phyloP scores from a whole-genome alignment of 148 eudicot species.

The Linanthus parryae region DNA sequence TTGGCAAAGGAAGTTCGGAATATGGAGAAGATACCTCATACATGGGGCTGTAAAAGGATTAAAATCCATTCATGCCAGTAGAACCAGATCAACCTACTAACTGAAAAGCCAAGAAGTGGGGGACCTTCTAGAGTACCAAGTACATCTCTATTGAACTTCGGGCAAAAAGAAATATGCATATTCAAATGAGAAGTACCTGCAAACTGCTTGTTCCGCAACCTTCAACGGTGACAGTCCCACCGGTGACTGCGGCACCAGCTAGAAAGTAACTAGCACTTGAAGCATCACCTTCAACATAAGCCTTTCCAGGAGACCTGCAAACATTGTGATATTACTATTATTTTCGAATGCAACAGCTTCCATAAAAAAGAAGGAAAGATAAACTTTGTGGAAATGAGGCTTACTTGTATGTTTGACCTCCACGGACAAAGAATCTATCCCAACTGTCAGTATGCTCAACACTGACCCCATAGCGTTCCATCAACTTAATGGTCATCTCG shows the following conservation, averaged over 20 bases:
- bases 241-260: conserved; percentile 95
- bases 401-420: conserved; percentile 88
- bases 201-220: conserved; percentile 93
- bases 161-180: neutral
- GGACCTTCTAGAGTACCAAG: neutral
- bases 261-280: conserved; percentile 95
- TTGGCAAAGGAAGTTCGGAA: too few relatives aligned
- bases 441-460: conserved; percentile 64
- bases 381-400: conserved; percentile 19
- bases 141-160: neutral
- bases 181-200: conserved; percentile 39
- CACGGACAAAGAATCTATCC: conserved; percentile 76
- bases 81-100: too few relatives aligned
- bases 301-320: conserved; percentile 82
- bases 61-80: too few relatives aligned
- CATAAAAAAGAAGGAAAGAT: conserved; percentile 6
- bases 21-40: too few relatives aligned
- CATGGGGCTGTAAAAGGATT: too few relatives aligned
- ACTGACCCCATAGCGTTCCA: conserved; percentile 82
- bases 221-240: conserved; percentile 92
- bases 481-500: conserved; percentile 94
- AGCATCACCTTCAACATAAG: conserved; percentile 95
- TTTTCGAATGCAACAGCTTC: conserved; percentile 4
- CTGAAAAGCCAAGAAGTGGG: too few relatives aligned
- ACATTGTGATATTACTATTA: conserved; percentile 1